Conservation (phyloP, 2,329 filamentous ascomycete genomes). For the Ascochyta koolunga region DNA sequence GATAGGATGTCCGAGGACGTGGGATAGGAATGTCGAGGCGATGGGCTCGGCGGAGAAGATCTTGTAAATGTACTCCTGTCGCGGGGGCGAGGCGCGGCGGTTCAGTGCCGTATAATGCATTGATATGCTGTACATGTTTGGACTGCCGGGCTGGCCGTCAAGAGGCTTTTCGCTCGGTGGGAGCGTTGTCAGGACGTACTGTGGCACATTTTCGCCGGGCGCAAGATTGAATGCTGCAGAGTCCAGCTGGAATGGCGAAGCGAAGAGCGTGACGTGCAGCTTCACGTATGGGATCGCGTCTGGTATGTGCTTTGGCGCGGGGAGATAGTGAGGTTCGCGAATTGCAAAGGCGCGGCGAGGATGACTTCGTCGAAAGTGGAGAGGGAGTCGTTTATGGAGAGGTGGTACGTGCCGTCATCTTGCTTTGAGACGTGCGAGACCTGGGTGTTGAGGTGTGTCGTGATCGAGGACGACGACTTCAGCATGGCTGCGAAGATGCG, state of each 20-base stretch:
- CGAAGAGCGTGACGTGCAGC: constrained; percentile 88
- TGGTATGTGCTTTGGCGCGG: constrained; percentile 59
- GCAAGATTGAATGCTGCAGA: constrained; percentile 73
- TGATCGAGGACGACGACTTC: constrained; percentile 63
- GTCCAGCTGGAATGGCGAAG: constrained; percentile 75
- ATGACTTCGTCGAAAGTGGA: constrained; percentile 76
- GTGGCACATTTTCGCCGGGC: constrained; percentile 66
- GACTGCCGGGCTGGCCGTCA: constrained; percentile 63
- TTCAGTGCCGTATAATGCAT: constrained; percentile 70
- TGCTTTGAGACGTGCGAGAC: constrained; percentile 64
- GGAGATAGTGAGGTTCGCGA: constrained; percentile 67
- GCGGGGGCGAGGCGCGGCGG: constrained; percentile 48
- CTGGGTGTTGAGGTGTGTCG: constrained; percentile 68
- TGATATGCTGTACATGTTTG: constrained; percentile 86
- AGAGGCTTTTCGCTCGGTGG: constrained; percentile 61
- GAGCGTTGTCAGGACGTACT: constrained; percentile 82
- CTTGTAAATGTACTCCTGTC: constrained; percentile 67
- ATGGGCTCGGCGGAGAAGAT: constrained; percentile 65
- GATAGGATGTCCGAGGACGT: constrained; percentile 52
- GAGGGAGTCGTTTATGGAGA: constrained; percentile 41
- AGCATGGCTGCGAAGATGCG: constrained; percentile 89
- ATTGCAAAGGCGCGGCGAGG: constrained; percentile 84
- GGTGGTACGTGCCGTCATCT: constrained; percentile 49
- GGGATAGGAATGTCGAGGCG: constrained; percentile 54
- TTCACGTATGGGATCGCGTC: constrained; percentile 84